Conservation (phyloP, 257 asterid genomes). For the Thymus mandschuricus region DNA sequence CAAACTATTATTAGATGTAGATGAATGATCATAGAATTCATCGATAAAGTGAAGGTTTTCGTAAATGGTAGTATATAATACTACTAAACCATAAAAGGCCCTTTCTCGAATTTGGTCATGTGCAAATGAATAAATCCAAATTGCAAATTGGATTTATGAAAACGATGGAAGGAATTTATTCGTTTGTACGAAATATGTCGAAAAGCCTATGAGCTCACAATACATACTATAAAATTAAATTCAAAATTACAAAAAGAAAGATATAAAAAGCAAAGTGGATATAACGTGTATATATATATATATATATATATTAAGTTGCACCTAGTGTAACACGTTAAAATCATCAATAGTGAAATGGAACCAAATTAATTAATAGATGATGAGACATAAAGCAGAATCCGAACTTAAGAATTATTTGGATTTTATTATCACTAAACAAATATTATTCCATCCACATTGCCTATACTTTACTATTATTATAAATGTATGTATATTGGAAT, state of each 20-base stretch:
- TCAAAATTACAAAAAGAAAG: not conserved
- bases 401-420: not conserved
- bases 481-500: conserved; percentile 35
- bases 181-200: conserved; percentile 17
- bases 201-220: conserved; percentile 8
- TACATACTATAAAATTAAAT: not conserved
- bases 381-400: conserved; percentile 10
- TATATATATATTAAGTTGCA: not conserved
- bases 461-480: not conserved
- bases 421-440: conserved; percentile 5
- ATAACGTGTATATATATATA: conserved; percentile 10
- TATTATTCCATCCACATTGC: conserved; percentile 39
- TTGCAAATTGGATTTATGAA: not conserved
- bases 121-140: not conserved
- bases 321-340: not conserved
- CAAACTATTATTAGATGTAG: too few relatives aligned
- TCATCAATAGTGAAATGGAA: not conserved
- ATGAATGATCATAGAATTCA: too few relatives aligned
- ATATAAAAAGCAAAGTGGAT: conserved; percentile 12
- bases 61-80: too few relatives aligned
- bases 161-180: conserved; percentile 21
- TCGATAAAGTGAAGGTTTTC: not conserved
- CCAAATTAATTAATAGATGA: not conserved
- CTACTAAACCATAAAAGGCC: too few relatives aligned
- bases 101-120: not conserved